phyloP scores from a whole-genome alignment of 2,329 filamentous ascomycete genomes.

The Purpureocillium lavendulum region DNA sequence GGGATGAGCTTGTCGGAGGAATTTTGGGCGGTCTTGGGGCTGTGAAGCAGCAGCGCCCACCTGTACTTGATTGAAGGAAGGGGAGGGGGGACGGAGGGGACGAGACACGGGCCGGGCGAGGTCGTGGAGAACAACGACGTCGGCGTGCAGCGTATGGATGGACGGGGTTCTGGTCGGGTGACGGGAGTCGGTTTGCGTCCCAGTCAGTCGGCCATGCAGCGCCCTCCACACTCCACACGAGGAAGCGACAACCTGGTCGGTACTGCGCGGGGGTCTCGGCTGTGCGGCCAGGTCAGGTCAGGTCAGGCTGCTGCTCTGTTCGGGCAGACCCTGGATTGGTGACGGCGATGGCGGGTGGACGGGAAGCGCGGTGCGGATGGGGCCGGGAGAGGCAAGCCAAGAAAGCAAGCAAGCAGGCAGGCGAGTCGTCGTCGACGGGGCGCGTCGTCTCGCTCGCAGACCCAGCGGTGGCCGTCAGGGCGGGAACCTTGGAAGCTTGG shows the following conservation, averaged over 20 bases:
- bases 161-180: slow-evolving; percentile 16
- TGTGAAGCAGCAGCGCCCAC: slow-evolving; percentile 68
- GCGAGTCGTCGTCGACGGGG: neutral
- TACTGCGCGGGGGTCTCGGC: too few relatives aligned
- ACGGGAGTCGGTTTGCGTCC: slow-evolving; percentile 11
- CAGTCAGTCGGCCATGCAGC: neutral
- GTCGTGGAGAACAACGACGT: slow-evolving; percentile 11
- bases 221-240: too few relatives aligned
- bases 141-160: slow-evolving; percentile 11
- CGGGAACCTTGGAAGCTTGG: too few relatives aligned
- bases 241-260: too few relatives aligned
- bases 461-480: too few relatives aligned
- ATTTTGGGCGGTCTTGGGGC: slow-evolving; percentile 76
- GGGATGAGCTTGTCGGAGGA: slow-evolving; percentile 62
- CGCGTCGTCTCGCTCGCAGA: too few relatives aligned
- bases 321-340: neutral
- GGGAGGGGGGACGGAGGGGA: slow-evolving; percentile 20
- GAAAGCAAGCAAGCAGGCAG: slow-evolving; percentile 3
- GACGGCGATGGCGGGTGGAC: neutral
- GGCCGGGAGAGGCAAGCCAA: slow-evolving; percentile 3
- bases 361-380: neutral
- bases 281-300: too few relatives aligned
- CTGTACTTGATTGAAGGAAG: slow-evolving; percentile 31
- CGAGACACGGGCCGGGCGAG: slow-evolving; percentile 14
- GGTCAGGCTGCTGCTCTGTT: too few relatives aligned